A percentile compares a stretch with the other conserved stretches of the same genome.
phyloP scores from a whole-genome alignment of 805 yeast species.

The Yamadazyma olivae region DNA sequence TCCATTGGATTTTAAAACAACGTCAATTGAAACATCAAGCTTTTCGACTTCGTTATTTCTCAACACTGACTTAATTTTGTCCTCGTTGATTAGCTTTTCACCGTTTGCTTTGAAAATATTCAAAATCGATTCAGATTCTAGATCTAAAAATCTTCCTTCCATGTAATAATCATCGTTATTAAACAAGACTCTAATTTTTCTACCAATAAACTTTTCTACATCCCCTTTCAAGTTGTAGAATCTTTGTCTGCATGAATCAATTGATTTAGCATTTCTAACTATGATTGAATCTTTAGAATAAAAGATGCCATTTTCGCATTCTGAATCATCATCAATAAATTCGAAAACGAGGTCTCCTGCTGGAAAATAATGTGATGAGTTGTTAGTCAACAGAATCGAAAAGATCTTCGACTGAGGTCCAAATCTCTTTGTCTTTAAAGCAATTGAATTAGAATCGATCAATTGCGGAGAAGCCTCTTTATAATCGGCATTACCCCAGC shows the following conservation, averaged over 20 bases:
- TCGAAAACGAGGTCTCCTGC: slow-evolving; percentile 30
- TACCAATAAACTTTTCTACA: slow-evolving; percentile 14
- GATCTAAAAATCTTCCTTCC: slow-evolving; percentile 7
- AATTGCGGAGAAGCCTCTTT: not conserved
- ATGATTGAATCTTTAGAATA: slow-evolving; percentile 14
- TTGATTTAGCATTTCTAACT: slow-evolving; percentile 22
- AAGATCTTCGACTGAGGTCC: slow-evolving; percentile 17
- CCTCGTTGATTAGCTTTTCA: not conserved
- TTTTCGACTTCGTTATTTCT: not conserved
- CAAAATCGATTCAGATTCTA: slow-evolving; percentile 7
- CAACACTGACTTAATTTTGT: not conserved
- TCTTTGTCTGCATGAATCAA: slow-evolving; percentile 24
- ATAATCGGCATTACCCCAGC: not conserved
- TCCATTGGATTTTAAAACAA: slow-evolving; percentile 28
- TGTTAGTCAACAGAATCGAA: slow-evolving; percentile 23
- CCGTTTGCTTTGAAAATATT: not conserved
- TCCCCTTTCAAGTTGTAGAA: slow-evolving; percentile 23
- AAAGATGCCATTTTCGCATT: slow-evolving; percentile 1
- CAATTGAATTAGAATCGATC: not conserved
- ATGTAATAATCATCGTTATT: slow-evolving; percentile 12
- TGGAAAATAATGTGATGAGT: slow-evolving; percentile 17
- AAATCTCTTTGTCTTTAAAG: slow-evolving; percentile 12
- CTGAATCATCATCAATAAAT: slow-evolving; percentile 12
- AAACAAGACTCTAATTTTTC: slow-evolving; percentile 18
- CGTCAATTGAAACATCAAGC: slow-evolving; percentile 11